Base-by-base conservation (phyloP, 2,329 filamentous ascomycete species). In the Venturia effusa region DNA sequence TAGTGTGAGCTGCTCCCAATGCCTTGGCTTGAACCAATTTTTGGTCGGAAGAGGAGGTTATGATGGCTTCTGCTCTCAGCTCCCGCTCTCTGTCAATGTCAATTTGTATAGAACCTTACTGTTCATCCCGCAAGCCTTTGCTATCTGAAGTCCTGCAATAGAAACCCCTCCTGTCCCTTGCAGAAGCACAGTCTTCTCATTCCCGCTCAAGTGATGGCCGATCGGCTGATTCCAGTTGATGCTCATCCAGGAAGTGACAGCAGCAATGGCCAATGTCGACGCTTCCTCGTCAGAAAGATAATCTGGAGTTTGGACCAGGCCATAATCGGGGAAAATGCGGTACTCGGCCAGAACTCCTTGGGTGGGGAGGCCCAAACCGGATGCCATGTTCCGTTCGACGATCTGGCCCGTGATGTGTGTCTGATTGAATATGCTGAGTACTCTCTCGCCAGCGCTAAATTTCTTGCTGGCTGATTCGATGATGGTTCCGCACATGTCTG, bases 141-240 rank as follows among this genome's bases (percentile, higher is more conserved):
- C 79, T 65, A 81, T 80, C 66, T 77, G 62, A n/a, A 88, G 72
- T 3, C 81, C 86, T 65, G 88, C 88, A 66, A 88, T 79, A 66
- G 80, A 83, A 8, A 89, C 87, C 65, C 87, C 87, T 24, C 87
- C 87, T 0, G 86, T 89, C n/a, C 87, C 87, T 73, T 89, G 85
- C 1, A 85, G 85, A 40, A 90, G 78, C 3, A 90, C 85, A 62
- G 71, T 57, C 64, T 71, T 71, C 54, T 73, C 72, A 67, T 76
- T 71, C 13, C 81, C 81, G 66, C 80, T 82, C 7, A 83, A 72
- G 0, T 77, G 79, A 68, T 83, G 83, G 24, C 61, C 61, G 6
- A 63, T 63, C 5, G 43, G 48, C 17, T 57, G 45, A 24, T 54
- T 63, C 61, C 61, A 63, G 24, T 63, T 63, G 32, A 63, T 63